Base-by-base conservation (phyloP, 2,329 filamentous ascomycete genomes). In the Pyricularia pennisetigena region DNA sequence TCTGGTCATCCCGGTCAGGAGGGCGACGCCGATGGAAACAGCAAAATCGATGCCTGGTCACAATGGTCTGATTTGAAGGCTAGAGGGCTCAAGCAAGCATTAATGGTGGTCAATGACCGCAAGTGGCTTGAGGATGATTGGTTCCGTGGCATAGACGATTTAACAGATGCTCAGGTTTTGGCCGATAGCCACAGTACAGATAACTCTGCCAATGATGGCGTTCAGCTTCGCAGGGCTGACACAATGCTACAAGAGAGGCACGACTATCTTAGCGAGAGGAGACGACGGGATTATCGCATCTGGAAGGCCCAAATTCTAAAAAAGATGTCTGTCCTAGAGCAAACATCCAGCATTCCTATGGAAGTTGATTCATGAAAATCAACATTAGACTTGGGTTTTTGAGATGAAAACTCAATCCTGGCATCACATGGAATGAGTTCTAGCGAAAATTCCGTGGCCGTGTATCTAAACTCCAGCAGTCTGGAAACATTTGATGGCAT, bases 171-270 rank as follows among this genome's bases (percentile, higher is more conserved):
- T 68, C 70, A 71, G 71, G 69, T 70, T 68, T 68, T 70, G 12
- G 69, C 67, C 7, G 67, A 76, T 24, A 72, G 74, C 67, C 71
- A 73, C 71, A 71, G 70, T 67, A 69, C 70, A 10, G 69, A 68
- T 9, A 68, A 29, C 20, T 70, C 67, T 12, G 71, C 67, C 4
- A 68, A 35, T 16, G 70, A 59, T 20, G 75, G 73, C 4, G 73
- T 79, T 54, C 79, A 82, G 68, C 75, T 82, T 30, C 78, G 87
- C 77, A 76, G 82, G 68, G 79, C 82, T 9, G 86, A 88, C 71
- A 90, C 88, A 2, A 93, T 93, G 90, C 86, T 94, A 72, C 90
- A 93, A 76, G 88, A 89, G 71, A 84, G 85, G 64, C 88, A 91
- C 73, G 90, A 93, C 73, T 92, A 88, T 73, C 76, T 94, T 72